These are phyloP conservation scores for Monilinia fructicola DNA, from an alignment of 2,329 filamentous ascomycete species.

Conservation along the genomic window DNA sequence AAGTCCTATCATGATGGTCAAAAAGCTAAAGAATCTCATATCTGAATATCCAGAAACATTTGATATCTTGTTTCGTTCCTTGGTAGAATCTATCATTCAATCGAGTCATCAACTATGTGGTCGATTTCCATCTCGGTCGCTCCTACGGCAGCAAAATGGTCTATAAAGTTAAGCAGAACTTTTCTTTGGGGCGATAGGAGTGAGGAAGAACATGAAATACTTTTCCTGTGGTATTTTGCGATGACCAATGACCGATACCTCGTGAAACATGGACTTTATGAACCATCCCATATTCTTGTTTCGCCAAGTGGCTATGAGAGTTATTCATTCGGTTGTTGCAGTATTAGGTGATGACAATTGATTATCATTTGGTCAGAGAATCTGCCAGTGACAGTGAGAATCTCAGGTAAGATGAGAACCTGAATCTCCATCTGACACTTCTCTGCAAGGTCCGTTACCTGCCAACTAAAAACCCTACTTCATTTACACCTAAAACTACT, in stretches of 20 bases:
- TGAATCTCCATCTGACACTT: not conserved
- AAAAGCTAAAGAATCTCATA: no score
- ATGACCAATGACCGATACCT: not conserved
- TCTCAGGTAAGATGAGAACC: not conserved
- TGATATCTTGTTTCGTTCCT: not conserved
- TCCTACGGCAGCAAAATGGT: not conserved
- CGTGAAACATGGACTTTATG: not conserved
- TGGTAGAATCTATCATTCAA: not conserved
- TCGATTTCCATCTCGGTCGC: no score
- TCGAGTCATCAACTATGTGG: no score
- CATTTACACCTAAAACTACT: not conserved
- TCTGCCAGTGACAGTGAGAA: not conserved
- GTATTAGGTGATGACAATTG: not conserved
- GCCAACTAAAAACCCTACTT: fast-evolving
- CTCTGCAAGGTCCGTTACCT: not conserved
- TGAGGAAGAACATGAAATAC: not conserved
- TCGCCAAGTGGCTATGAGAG: not conserved
- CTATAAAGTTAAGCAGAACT: not conserved
- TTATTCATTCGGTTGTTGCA: not conserved
- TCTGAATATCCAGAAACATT: not conserved
- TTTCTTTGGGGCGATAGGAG: not conserved
- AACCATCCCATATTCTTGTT: not conserved
- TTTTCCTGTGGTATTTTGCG: not conserved
- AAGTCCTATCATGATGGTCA: not conserved
- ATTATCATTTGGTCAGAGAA: not conserved